Evolutionary conservation across 2,329 filamentous ascomycete genomes (phyloP).

Genomic region (Penicillium sp.): DNA sequence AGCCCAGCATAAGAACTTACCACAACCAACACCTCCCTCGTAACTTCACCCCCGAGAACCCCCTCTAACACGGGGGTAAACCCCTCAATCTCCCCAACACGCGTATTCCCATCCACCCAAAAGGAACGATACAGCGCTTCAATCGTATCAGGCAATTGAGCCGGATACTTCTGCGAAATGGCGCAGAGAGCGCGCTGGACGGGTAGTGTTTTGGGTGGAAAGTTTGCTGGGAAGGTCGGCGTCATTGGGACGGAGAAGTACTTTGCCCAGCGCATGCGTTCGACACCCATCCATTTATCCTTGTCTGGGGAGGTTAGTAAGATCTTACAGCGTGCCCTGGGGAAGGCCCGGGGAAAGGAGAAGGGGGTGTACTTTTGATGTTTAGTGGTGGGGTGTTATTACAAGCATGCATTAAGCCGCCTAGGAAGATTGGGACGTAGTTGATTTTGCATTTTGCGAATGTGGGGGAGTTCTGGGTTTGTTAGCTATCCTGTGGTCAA

Average conservation of each 20-base stretch:
- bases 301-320: conserved; percentile 53
- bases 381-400: conserved; percentile 58
- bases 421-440: conserved; percentile 64
- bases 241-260: conserved; percentile 60
- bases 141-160: conserved; percentile 46
- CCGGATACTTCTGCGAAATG: conserved; percentile 48
- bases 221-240: conserved; percentile 50
- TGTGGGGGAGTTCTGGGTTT: conserved; percentile 58
- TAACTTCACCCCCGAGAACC: conserved; percentile 51
- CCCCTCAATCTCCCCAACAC: conserved; percentile 52
- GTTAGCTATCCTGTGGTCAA: too few species aligned
- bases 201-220: conserved; percentile 58
- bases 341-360: too few species aligned
- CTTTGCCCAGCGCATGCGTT: conserved; percentile 59
- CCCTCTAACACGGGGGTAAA: conserved; percentile 49
- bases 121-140: conserved; percentile 55
- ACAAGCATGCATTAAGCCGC: conserved; percentile 62
- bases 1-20: too few species aligned
- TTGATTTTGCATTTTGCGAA: conserved; percentile 60
- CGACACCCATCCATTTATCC: conserved; percentile 58
- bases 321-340: background rate
- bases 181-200: conserved; percentile 58
- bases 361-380: conserved; percentile 57
- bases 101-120: conserved; percentile 54
- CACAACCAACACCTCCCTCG: conserved; percentile 32